phyloP scores from a whole-genome alignment of 768 basidiomycete genomes.

The Suillus hirtellus region DNA sequence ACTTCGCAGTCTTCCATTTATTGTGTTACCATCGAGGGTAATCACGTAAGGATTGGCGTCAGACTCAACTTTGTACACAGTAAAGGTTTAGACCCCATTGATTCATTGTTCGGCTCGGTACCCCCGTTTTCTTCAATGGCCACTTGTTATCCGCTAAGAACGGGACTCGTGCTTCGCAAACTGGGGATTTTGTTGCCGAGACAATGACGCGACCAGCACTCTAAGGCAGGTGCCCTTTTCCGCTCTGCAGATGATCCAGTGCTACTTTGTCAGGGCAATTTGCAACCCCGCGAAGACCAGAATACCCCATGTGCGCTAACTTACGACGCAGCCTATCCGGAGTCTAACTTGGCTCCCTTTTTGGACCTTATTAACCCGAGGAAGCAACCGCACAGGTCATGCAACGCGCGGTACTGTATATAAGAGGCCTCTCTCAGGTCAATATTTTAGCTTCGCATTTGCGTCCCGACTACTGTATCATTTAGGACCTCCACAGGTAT shows the following conservation, averaged over 20 bases:
- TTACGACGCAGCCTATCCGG: not conserved
- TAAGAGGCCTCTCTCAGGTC: not conserved
- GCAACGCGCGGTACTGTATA: not conserved
- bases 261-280: not conserved
- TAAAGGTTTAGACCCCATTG: not conserved
- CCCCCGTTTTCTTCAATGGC: not conserved
- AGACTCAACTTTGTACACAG: constrained; percentile 1
- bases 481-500: constrained; percentile 8
- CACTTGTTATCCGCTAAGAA: not conserved
- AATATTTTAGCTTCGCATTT: not conserved
- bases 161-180: not conserved
- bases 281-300: constrained; percentile 4
- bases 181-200: not conserved
- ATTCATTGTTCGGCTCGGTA: not conserved
- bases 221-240: constrained; percentile 4
- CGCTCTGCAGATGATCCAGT: not conserved
- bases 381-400: constrained; percentile 10
- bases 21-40: not conserved
- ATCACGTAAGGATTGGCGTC: constrained; percentile 8
- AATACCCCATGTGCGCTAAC: not conserved
- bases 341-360: not conserved
- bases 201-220: not conserved
- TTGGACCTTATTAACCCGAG: not conserved
- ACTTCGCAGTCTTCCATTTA: constrained; percentile 4
- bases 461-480: not conserved